Conservation (phyloP, 1,284 basidiomycete genomes). For the Hymenochaete sp. region DNA sequence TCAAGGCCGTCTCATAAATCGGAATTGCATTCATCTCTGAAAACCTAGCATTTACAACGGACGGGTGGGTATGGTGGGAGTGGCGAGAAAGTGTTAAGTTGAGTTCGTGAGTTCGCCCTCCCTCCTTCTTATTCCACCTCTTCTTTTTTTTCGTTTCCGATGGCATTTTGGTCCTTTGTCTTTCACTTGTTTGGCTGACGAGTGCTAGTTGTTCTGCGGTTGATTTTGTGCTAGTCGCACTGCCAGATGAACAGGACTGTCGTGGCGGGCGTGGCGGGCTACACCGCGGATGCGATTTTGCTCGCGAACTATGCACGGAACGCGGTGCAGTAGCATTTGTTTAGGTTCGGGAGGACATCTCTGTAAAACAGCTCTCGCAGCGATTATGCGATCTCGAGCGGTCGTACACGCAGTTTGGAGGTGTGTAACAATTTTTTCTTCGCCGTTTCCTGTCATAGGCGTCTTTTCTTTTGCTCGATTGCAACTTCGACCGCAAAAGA, state of each 20-base stretch:
- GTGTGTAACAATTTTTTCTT: too few relatives aligned
- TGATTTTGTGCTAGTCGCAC: too few relatives aligned
- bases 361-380: constrained; percentile 93
- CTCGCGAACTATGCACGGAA: constrained; percentile 92
- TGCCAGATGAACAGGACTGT: constrained; percentile 94
- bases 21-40: too few relatives aligned
- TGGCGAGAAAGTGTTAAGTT: constrained; percentile 96
- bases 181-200: too few relatives aligned
- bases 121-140: constrained; percentile 3
- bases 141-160: constrained; percentile 4
- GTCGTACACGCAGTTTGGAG: constrained; percentile 96
- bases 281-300: constrained; percentile 97
- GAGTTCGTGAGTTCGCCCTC: constrained; percentile 72
- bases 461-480: too few relatives aligned
- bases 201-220: too few relatives aligned
- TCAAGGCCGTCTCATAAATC: too few relatives aligned
- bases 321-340: constrained; percentile 83
- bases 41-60: too few relatives aligned
- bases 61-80: constrained; percentile 88
- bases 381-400: constrained; percentile 96
- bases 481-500: too few relatives aligned
- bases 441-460: constrained; percentile 3
- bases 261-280: constrained; percentile 89
- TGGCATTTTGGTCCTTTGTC: too few relatives aligned
- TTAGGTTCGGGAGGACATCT: constrained; percentile 93